Percentiles rank a stretch among this genome's conserved stretches.
Conservation (phyloP, 306 rosid species). For the Comarum palustre region DNA sequence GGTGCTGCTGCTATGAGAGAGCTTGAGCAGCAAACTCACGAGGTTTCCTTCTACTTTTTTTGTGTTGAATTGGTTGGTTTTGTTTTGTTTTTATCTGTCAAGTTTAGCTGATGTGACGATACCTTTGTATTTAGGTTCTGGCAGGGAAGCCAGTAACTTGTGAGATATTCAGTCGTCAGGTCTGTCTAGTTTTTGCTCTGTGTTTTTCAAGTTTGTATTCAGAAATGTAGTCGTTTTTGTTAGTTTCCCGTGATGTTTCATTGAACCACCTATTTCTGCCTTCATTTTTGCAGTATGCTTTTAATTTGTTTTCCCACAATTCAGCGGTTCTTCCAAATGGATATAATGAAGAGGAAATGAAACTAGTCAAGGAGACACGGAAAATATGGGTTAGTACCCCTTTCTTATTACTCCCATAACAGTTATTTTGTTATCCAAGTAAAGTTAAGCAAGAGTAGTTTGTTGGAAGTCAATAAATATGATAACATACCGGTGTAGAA, state of each 20-base stretch:
- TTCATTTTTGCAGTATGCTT: slow-evolving; percentile 78
- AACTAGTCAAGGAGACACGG: slow-evolving; percentile 83
- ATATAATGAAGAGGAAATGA: slow-evolving; percentile 99
- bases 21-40: slow-evolving; percentile 88
- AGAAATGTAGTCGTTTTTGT: background rate
- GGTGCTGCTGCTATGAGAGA: slow-evolving; percentile 99
- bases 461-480: background rate
- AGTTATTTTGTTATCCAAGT: background rate
- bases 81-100: background rate
- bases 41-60: slow-evolving; percentile 47
- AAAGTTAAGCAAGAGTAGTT: background rate
- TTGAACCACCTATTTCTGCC: slow-evolving; percentile 23
- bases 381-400: slow-evolving; percentile 80
- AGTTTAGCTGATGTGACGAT: slow-evolving; percentile 6
- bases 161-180: slow-evolving; percentile 80
- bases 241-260: background rate
- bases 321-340: slow-evolving; percentile 80
- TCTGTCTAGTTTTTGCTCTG: slow-evolving; percentile 26
- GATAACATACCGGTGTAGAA: background rate
- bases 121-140: slow-evolving; percentile 49
- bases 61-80: slow-evolving; percentile 4
- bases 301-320: slow-evolving; percentile 90
- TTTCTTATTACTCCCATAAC: slow-evolving; percentile 4
- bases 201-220: background rate
- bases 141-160: slow-evolving; percentile 82